phyloP scores from a whole-genome alignment of 2,329 filamentous ascomycete genomes.

The Podosphaera aphanis region DNA sequence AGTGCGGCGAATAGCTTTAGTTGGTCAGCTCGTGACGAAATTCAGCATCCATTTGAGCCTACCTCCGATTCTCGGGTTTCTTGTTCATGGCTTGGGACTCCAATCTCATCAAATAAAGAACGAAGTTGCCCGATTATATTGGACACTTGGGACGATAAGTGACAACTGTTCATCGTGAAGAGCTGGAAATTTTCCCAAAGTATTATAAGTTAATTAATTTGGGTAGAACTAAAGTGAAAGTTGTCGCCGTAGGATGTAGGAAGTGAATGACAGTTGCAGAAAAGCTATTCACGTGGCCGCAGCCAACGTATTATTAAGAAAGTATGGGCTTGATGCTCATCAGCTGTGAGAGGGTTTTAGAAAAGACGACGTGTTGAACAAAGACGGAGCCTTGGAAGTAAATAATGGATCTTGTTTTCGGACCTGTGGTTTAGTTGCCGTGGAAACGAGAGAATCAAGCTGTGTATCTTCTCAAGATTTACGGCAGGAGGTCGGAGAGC shows the following conservation, averaged over 20 bases:
- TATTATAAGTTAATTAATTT: background rate
- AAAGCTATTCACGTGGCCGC: background rate
- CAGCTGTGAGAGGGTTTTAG: background rate
- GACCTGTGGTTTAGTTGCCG: background rate
- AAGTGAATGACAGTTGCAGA: background rate
- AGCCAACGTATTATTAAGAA: background rate
- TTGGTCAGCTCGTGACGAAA: constrained; percentile 9
- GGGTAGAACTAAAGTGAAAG: background rate
- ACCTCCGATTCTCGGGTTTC: constrained; percentile 79
- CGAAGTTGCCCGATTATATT: constrained; percentile 84
- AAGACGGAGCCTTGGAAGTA: background rate
- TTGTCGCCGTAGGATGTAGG: background rate
- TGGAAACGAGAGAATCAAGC: background rate
- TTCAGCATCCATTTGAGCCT: constrained; percentile 14
- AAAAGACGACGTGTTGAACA: background rate
- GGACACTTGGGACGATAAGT: constrained; percentile 84
- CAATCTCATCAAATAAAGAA: constrained; percentile 90
- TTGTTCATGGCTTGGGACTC: constrained; percentile 79
- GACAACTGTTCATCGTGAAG: constrained; percentile 58
- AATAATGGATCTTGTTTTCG: background rate
- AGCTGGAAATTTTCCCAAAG: constrained; percentile 2
- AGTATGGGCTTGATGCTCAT: background rate
- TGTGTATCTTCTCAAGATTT: background rate
- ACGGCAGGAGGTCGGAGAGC: background rate
- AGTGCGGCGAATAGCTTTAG: constrained; percentile 67